Base-by-base conservation (phyloP, 1,139 yeast genomes). In the Wickerhamomyces sp. region DNA sequence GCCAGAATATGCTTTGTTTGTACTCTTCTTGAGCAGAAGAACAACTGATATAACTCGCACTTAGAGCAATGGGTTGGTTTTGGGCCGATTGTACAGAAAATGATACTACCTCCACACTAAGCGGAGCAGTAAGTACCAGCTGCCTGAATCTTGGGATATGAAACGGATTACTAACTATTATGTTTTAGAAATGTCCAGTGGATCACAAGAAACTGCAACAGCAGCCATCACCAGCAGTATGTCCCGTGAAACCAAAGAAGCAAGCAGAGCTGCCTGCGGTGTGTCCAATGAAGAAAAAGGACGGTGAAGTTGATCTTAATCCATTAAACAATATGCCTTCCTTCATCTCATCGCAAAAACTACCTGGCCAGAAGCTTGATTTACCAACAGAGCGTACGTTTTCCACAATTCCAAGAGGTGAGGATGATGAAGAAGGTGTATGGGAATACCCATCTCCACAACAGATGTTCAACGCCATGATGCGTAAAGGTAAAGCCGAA, bases 371-470 rank as follows among this genome's bases (percentile, higher is more conserved):
- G 57, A 75, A 71, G 40, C 53, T 85, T 32, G 75, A 72, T 23
- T 68, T 91, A 28, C 88, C 96, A 6, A 85, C 93, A 1, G 85
- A 82, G 36, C 75, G 96, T 51, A 83, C 95, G 4, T 61, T 80
- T 28, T 86, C 96, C 10, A 65, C 88, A 5, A 91, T 91, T 39
- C 98, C 99, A 15, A 72, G 87, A 45, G 97, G 97, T 18, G 75
- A 70, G 25, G 55, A 61, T n/a, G 67, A 64, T 4, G 33, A 35
- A 22, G 55, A 50, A 32, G 58, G 57, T 31, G 76, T 80, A 31
- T 91, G 99, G 99, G 98, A 91, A 59, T 91, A 93, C 57, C 99
- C 99, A 2, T 87, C 96, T 2, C 98, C 99, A 1, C 98, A 91
- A 59, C 98, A 91, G 58, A 93, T 91, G 98, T 78, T 88, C 46